A percentile compares a stretch with the other conserved stretches of the same genome.
Conservation (phyloP, 2,329 filamentous ascomycete genomes). For the Penicillium freii region DNA sequence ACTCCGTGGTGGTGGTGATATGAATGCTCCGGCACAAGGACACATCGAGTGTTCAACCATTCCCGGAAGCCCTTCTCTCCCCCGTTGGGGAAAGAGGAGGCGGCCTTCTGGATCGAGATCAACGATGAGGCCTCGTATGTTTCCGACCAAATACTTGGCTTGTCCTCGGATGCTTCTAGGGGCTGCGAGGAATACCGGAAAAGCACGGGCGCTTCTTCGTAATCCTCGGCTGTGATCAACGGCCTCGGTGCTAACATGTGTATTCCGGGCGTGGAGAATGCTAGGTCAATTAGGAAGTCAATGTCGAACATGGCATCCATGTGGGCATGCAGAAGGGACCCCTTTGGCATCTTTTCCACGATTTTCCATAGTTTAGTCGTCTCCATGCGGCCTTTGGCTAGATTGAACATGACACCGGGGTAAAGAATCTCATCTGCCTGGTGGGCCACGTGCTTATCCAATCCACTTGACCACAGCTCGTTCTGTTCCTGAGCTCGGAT, state of each 20-base stretch:
- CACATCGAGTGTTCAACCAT: slow-evolving; percentile 73
- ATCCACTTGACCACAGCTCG: slow-evolving; percentile 71
- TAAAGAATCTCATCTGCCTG: slow-evolving; percentile 64
- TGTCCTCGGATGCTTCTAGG: slow-evolving; percentile 44
- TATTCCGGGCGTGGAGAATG: slow-evolving; percentile 69
- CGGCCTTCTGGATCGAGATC: slow-evolving; percentile 61
- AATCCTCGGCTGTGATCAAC: slow-evolving; percentile 55
- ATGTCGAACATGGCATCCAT: slow-evolving; percentile 89
- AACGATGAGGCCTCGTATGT: slow-evolving; percentile 60
- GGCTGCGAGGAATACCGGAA: slow-evolving; percentile 61
- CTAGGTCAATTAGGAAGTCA: slow-evolving; percentile 71
- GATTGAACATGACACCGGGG: slow-evolving; percentile 90
- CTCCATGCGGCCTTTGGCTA: slow-evolving; percentile 84
- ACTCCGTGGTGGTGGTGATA: slow-evolving; percentile 78
- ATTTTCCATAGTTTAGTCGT: slow-evolving; percentile 81
- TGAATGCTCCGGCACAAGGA: slow-evolving; percentile 69
- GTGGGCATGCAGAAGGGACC: slow-evolving; percentile 69
- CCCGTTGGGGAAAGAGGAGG: slow-evolving; percentile 70
- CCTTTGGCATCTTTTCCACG: slow-evolving; percentile 83
- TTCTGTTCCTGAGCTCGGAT: slow-evolving; percentile 76
- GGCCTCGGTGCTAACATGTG: slow-evolving; percentile 62
- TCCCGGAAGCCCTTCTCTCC: slow-evolving; percentile 69
- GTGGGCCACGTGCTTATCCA: slow-evolving; percentile 68
- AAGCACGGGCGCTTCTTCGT: slow-evolving; percentile 55
- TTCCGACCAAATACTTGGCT: slow-evolving; percentile 62